Evolutionary conservation across 768 basidiomycete species (phyloP), one percentile per base, ranked within the genome.

Genomic region (Leccinum boreale): DNA sequence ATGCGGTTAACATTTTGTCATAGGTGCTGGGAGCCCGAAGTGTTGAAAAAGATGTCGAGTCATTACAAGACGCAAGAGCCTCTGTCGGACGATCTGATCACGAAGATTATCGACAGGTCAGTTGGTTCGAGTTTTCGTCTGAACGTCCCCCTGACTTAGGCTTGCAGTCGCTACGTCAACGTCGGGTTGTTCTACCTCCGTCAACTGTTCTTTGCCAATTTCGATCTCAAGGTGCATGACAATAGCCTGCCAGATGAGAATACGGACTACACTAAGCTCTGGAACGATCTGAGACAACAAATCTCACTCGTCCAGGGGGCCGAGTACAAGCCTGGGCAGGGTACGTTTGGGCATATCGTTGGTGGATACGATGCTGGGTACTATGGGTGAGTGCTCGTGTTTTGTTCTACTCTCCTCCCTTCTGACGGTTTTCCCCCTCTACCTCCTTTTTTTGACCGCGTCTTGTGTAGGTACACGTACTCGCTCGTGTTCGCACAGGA

Each of bases 21-120:
- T 21, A 82, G 83, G 83, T 92, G 90, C 67, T 92, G 89, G 87
- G 89, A 91, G 67, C 86, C 85, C 0, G 79, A 83, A 50, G 88
- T 90, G 6, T 78, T 94, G 8, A 76, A 83, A 63, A 74, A 78
- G 60, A 88, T 94, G 84, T 90, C 89, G 21, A 70, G 83, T 65
- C 92, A 94, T 69, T 90, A 85, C 67, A 73, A 89, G 70, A 87
- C 85, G 2, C 79, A 87, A 65, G 77, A 90, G 66, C 82, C 86
- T 0, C 78, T 94, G 10, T 82, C 85, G 3, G 68, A 80, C 4
- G 89, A 88, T 19, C 76, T 65, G 49, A 92, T 94, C 59, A 77
- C 85, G 19, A 90, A 89, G 70, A 80, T 94, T 56, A 79, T 94
- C 69, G 81, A 87, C 73, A 90, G 87, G 85, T 86, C 39, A 19